Base-by-base conservation (phyloP, 2,329 filamentous ascomycete genomes). In the Cladosporium colombiae region DNA sequence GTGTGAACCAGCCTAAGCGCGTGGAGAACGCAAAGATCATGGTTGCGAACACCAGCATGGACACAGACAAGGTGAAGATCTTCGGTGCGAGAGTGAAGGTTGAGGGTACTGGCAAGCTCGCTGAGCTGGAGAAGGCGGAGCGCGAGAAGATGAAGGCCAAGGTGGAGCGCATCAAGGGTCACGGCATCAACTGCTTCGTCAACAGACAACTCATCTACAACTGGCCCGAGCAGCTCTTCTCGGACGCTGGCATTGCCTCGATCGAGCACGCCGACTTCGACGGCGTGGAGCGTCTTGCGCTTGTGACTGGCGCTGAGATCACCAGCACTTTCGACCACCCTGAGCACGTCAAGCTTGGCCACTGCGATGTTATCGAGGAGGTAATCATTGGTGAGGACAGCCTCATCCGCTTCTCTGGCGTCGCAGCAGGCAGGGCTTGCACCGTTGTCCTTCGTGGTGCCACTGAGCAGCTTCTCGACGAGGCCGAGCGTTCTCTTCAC, bases 51-150 rank as follows among this genome's bases (percentile, higher is more conserved):
- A 99, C 95, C 58, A 91, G 93, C 14, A 99, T 99, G 95, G 95
- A 99, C 81, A 99, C 95, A 40, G 95, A 99, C 82, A 99, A 99
- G 85, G 92, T 99, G 83, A 99, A 99, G 86, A 98, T 99, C 75
- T 99, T 99, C 74, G 95, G 95, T 69, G 95, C 95, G 18, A 88
- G 94, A 67, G 92, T 99, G 75, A 98, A 98, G 86, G 95, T 99
- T 67, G 91, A 92, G 72, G 94, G 92, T 35, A 99, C 95, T 3
- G 92, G 92, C 78, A 97, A 98, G 85, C 86, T 99, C 59, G 95
- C 95, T n/a, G 95, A 99, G 75, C 85, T 99, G 64, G 95, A 99
- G 81, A 97, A 96, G 86, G 95, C 95, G 6, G 95, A 98, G 84
- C 91, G 92, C 75, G 95, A 99, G 75, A 98, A 98, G 89, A 99